Evolutionary conservation across 805 yeast genomes (phyloP).

Genomic region (Cephaloascus albidus): DNA sequence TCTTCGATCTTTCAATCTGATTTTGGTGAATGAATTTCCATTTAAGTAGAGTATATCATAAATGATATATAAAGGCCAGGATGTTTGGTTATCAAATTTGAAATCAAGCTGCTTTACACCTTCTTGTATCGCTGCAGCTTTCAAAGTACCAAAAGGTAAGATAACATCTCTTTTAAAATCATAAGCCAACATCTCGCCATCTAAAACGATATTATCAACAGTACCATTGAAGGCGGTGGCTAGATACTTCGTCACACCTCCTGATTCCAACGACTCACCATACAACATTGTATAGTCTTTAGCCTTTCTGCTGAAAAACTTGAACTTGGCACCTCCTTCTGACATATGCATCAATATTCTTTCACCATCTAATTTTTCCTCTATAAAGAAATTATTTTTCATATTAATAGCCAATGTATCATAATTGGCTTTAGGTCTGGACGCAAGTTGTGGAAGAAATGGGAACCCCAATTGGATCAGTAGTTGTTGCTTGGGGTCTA

Average conservation of each 20-base stretch:
- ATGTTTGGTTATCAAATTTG: slow-evolving; percentile 19
- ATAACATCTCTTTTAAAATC: slow-evolving; percentile 48
- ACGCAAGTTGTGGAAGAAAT: slow-evolving; percentile 73
- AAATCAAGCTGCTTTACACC: slow-evolving; percentile 29
- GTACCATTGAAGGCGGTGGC: slow-evolving; percentile 24
- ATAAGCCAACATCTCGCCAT: slow-evolving; percentile 92
- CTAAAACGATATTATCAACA: slow-evolving; percentile 42
- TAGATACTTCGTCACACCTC: slow-evolving; percentile 47
- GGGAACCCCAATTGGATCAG: slow-evolving; percentile 25
- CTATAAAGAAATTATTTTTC: slow-evolving; percentile 48
- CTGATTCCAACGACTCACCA: slow-evolving; percentile 42
- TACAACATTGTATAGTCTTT: slow-evolving; percentile 67
- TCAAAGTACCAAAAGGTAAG: slow-evolving; percentile 76
- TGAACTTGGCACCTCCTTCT: slow-evolving; percentile 21
- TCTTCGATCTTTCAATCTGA: slow-evolving; percentile 50
- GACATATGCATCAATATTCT: slow-evolving; percentile 67
- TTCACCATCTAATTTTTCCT: slow-evolving; percentile 93
- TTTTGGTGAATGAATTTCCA: slow-evolving; percentile 47
- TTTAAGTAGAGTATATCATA: slow-evolving; percentile 72
- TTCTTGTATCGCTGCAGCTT: slow-evolving; percentile 55
- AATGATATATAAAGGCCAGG: slow-evolving; percentile 48
- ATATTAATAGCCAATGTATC: slow-evolving; percentile 39
- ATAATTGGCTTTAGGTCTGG: slow-evolving; percentile 42
- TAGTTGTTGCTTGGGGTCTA: slow-evolving; percentile 9
- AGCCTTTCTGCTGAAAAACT: slow-evolving; percentile 56